Conservation (phyloP, 208 protist genomes). For the Leishmania amazonensis region DNA sequence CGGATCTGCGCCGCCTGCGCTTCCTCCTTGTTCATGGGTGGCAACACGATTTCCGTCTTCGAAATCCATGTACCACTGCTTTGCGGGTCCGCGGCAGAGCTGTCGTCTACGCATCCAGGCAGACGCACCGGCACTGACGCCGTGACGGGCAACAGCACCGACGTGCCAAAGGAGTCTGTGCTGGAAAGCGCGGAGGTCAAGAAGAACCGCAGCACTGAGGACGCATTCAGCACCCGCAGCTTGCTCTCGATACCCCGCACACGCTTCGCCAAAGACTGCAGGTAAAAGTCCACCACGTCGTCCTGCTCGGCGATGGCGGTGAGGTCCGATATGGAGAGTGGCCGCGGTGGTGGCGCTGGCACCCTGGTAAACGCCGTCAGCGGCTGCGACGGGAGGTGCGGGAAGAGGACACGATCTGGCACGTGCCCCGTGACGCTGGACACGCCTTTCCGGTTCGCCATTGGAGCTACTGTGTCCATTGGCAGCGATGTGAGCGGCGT, state of each 20-base stretch:
- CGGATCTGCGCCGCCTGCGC: slow-evolving; percentile 1
- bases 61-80: slow-evolving; percentile 11
- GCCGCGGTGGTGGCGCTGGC: background rate
- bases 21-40: background rate
- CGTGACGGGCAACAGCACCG: slow-evolving; percentile 3
- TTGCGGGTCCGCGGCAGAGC: background rate
- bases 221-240: slow-evolving; percentile 32
- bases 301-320: slow-evolving; percentile 37
- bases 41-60: slow-evolving; percentile 19
- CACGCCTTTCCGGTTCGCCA: too few species aligned
- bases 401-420: background rate
- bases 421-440: too few species aligned
- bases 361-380: background rate
- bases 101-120: background rate
- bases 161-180: background rate
- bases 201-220: slow-evolving; percentile 25
- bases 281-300: slow-evolving; percentile 40
- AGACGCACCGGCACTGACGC: background rate
- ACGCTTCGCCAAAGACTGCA: slow-evolving; percentile 18
- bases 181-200: background rate
- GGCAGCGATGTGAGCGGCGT: background rate
- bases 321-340: slow-evolving; percentile 36
- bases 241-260: slow-evolving; percentile 37
- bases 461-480: too few species aligned
- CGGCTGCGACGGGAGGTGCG: background rate